A percentile compares a stretch with the other conserved stretches of the same genome.
phyloP scores from a whole-genome alignment of 2,329 filamentous ascomycete genomes.

The Aspergillus fructus region DNA sequence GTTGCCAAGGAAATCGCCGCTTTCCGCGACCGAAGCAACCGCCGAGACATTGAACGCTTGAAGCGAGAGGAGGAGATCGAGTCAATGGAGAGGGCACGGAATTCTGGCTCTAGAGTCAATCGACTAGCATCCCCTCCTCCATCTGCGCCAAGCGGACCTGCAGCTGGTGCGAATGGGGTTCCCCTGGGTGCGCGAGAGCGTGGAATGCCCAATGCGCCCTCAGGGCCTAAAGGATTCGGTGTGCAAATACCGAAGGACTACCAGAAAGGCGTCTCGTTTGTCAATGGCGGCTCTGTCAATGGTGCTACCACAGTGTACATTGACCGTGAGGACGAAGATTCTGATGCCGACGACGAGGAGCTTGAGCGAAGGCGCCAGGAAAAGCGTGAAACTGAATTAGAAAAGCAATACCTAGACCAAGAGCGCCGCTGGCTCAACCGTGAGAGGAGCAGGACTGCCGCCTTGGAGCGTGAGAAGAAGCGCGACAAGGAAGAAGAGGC shows the following conservation, averaged over 20 bases:
- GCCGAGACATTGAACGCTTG: conserved; percentile 82
- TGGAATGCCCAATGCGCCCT: conserved; percentile 71
- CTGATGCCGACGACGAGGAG: conserved; percentile 83
- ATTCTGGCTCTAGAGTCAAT: conserved; percentile 61
- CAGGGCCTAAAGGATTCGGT: conserved; percentile 64
- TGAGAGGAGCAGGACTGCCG: conserved; percentile 78
- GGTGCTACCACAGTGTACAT: conserved; percentile 52
- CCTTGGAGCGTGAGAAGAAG: conserved; percentile 79
- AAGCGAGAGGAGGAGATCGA: conserved; percentile 91
- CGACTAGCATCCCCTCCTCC: conserved; percentile 71
- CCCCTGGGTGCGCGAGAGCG: conserved; percentile 71
- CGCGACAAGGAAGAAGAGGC: conserved; percentile 74
- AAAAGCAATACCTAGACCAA: conserved; percentile 79
- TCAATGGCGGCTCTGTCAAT: conserved; percentile 73
- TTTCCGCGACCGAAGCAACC: conserved; percentile 87
- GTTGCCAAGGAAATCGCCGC: conserved; percentile 92
- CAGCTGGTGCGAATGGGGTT: conserved; percentile 68
- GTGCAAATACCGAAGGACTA: conserved; percentile 68
- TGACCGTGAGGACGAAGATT: conserved; percentile 78
- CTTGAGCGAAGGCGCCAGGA: conserved; percentile 69
- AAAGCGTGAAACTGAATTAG: conserved; percentile 71
- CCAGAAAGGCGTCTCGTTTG: conserved; percentile 76
- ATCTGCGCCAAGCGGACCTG: conserved; percentile 61
- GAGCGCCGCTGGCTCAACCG: conserved; percentile 89
- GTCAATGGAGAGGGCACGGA: conserved; percentile 74